These are phyloP conservation scores for Irpex sp. DNA, from an alignment of 1,284 basidiomycete species.

Conservation along the genomic window DNA sequence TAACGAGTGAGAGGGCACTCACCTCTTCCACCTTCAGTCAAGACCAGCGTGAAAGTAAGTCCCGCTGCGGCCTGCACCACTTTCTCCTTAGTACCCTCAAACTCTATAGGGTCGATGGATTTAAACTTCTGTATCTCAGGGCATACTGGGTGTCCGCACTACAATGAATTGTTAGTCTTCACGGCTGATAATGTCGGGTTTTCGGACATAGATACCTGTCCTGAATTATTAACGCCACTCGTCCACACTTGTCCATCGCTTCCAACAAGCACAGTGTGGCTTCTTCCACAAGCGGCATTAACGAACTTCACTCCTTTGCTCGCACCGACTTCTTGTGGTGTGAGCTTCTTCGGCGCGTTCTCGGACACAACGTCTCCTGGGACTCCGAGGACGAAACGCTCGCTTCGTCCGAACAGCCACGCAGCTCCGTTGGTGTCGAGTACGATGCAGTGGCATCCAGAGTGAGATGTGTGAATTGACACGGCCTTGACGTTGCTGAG, in stretches of 20 bases:
- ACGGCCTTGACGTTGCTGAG: constrained; percentile 73
- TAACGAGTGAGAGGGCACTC: constrained; percentile 15
- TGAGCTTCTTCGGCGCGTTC: constrained; percentile 62
- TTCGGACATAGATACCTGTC: constrained; percentile 52
- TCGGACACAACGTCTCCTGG: constrained; percentile 59
- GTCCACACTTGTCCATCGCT: constrained; percentile 81
- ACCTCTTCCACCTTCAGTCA: constrained; percentile 78
- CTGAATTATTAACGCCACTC: constrained; percentile 77
- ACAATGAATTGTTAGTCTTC: not conserved
- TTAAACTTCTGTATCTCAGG: constrained; percentile 65
- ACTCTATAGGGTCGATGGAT: constrained; percentile 49
- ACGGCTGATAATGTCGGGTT: not conserved
- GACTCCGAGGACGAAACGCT: constrained; percentile 52
- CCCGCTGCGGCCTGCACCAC: constrained; percentile 77
- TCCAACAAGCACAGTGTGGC: constrained; percentile 81
- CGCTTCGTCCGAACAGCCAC: constrained; percentile 84
- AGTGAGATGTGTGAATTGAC: constrained; percentile 70
- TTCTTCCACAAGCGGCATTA: constrained; percentile 75
- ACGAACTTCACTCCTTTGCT: constrained; percentile 63
- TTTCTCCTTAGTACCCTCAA: constrained; percentile 53
- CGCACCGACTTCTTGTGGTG: constrained; percentile 57
- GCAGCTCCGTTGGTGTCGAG: constrained; percentile 75
- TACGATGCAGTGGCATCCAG: constrained; percentile 69
- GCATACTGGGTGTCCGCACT: constrained; percentile 70
- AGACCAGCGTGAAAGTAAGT: constrained; percentile 75